These are phyloP conservation scores for Coemansia sp. DNA, from an alignment of 192 early-diverging fungal species.

Conservation along the genomic window DNA sequence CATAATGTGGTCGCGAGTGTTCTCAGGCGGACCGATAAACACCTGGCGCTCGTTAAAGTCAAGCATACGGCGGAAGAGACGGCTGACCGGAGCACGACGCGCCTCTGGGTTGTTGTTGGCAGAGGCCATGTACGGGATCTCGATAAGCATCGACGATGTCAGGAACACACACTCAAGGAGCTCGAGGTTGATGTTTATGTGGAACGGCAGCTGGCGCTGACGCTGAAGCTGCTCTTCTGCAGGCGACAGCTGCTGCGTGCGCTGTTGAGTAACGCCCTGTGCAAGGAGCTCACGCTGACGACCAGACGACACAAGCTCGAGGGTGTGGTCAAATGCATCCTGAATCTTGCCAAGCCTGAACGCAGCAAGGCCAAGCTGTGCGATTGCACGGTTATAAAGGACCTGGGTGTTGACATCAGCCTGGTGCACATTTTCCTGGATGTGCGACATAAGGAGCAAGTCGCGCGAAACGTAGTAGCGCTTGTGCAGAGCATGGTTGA, in stretches of 20 bases:
- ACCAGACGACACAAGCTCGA: constrained; percentile 84
- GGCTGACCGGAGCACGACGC: constrained; percentile 79
- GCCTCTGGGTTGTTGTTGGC: constrained; percentile 59
- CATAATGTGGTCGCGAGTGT: constrained; percentile 99
- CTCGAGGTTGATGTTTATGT: constrained; percentile 99
- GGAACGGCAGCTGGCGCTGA: constrained; percentile 97
- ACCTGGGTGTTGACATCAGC: constrained; percentile 92
- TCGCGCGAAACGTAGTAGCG: constrained; percentile 91
- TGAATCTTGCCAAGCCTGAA: constrained; percentile 93
- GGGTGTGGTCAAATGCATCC: constrained; percentile 82
- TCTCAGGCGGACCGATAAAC: constrained; percentile 96
- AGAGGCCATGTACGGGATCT: constrained; percentile 93
- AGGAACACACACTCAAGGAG: constrained; percentile 96
- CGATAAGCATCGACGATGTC: constrained; percentile 95
- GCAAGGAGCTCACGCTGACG: constrained; percentile 92
- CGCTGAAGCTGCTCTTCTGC: constrained; percentile 93
- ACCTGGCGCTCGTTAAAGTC: constrained; percentile 96
- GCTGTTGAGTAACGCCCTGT: constrained; percentile 77
- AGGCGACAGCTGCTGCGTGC: constrained; percentile 76
- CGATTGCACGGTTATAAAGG: constrained; percentile 94
- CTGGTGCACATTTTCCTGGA: constrained; percentile 89
- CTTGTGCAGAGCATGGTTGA: constrained; percentile 96
- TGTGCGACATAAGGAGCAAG: constrained; percentile 96
- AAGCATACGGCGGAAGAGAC: constrained; percentile 89
- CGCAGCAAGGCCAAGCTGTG: constrained; percentile 93